Evolutionary conservation across 257 asterid genomes (phyloP), one percentile per base, ranked within the genome.

Genomic region (Euphrasia confusa): DNA sequence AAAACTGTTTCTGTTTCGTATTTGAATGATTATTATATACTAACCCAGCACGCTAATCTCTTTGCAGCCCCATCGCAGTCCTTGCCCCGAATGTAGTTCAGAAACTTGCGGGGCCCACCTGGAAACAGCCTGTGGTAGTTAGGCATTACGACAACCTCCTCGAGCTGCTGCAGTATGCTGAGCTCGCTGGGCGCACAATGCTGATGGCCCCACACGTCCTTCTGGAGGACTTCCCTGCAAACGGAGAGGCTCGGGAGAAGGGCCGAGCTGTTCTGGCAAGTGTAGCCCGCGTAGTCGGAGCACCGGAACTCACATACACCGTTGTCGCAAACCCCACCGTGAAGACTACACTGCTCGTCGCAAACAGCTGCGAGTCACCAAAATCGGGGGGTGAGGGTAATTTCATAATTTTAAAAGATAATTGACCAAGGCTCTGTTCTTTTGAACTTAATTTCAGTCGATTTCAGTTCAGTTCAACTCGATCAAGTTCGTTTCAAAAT

Each of bases 1-100:
- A n/a, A n/a, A n/a, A n/a, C n/a, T n/a, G n/a, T n/a, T n/a, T n/a
- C 24, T 21, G 0, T 21, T 21, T 21, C 24, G 24, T 1, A 21
- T 21, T 21, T 21, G 0, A 21, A 21, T 1, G 24, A 21, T 21
- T 21, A 21, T 21, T 21, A 21, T 21, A 21, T 50, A 78, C 94
- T 85, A n/a, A 94, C 99, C 99, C 99, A 94, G 70, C 99, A 94
- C 58, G 99, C 97, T 67, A 94, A 68, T 61, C 99, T 81, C 70
- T 94, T 94, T 30, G 99, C 96, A 44, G 99, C 93, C 30, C 97
- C 96, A 42, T 94, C 95, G 39, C 99, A 94, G 71, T 94, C 95
- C 73, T 78, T 69, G 70, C 99, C 99, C 73, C 97, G 71, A 33
- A 94, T 83, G 64, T 79, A 88, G 73, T 85, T 94, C 8, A 90